These are phyloP conservation scores for Nitzschia inconspicua DNA, from an alignment of 108 stramenopile species.

Conservation along the genomic window DNA sequence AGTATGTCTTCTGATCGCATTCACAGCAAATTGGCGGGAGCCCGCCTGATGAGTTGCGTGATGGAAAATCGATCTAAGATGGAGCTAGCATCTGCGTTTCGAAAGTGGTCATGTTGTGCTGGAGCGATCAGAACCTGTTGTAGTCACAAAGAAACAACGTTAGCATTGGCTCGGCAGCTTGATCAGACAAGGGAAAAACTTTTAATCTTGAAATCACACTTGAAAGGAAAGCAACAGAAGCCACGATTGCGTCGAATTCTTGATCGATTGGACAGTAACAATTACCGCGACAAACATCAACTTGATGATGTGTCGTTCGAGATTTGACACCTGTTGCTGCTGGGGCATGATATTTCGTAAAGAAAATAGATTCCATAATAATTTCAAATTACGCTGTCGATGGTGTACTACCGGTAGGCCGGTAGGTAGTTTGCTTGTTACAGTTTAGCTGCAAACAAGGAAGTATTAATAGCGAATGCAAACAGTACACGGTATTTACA, in stretches of 20 bases:
- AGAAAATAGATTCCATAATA: too few relatives aligned
- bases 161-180: conserved; percentile 20
- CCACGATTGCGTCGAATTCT: conserved; percentile 7
- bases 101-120: conserved; percentile 23
- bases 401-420: too few relatives aligned
- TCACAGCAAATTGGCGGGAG: conserved; percentile 6
- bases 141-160: conserved; percentile 1
- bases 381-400: too few relatives aligned
- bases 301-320: not conserved
- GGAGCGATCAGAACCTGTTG: not conserved
- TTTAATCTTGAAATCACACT: conserved; percentile 8
- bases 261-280: not conserved
- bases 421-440: too few relatives aligned
- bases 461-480: too few relatives aligned
- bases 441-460: too few relatives aligned
- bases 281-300: too few relatives aligned
- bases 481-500: too few relatives aligned
- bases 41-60: not conserved
- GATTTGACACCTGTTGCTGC: not conserved
- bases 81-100: conserved; percentile 11
- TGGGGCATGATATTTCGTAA: too few relatives aligned
- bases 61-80: conserved; percentile 7
- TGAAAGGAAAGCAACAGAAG: conserved; percentile 7
- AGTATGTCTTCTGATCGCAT: not conserved
- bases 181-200: conserved; percentile 23